phyloP scores from a whole-genome alignment of 2,329 filamentous ascomycete genomes.

The Cercospora zeae-maydis region DNA sequence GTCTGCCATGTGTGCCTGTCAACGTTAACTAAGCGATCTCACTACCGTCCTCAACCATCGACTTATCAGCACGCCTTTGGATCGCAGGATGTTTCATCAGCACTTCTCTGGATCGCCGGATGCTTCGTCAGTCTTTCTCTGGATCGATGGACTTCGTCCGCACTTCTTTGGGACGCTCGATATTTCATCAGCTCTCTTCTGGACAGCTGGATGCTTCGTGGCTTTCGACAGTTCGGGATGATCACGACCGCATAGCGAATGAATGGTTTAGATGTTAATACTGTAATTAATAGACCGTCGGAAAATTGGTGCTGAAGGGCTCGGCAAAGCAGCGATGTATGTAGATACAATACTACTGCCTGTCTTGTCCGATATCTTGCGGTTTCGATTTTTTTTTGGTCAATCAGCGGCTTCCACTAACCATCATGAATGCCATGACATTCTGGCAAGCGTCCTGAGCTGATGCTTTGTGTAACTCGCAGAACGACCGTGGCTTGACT shows the following conservation, averaged over 20 bases:
- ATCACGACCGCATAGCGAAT: neutral
- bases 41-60: neutral
- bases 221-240: neutral
- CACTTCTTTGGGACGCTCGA: neutral
- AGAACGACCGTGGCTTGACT: neutral
- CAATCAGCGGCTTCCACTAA: no score
- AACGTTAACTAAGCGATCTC: neutral
- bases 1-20: slow-evolving; percentile 1
- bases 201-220: neutral
- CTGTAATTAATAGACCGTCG: slow-evolving; percentile 6
- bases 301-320: neutral
- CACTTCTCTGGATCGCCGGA: neutral
- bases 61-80: neutral
- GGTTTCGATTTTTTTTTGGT: neutral
- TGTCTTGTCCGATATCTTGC: neutral
- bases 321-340: neutral
- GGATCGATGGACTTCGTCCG: neutral
- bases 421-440: no score
- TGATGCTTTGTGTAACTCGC: neutral
- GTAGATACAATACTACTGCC: neutral
- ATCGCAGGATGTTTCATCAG: neutral
- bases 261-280: neutral
- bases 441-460: no score
- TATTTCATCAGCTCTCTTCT: neutral
- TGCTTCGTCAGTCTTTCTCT: neutral